Evolutionary conservation across 2,329 filamentous ascomycete genomes (phyloP).

Genomic region (Peltaster fructicola): DNA sequence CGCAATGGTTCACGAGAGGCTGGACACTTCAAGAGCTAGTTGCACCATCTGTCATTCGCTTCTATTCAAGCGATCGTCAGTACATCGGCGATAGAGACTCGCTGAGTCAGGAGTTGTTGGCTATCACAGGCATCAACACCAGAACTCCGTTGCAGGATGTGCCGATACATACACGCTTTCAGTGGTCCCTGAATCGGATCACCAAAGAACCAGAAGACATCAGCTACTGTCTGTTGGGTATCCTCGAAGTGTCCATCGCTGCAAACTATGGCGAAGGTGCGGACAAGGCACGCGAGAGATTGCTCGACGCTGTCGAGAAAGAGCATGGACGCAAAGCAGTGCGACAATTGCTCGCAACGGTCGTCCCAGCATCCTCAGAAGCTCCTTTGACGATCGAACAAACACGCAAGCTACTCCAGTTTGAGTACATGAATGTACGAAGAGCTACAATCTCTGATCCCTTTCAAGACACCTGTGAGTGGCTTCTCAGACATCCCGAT

Average conservation of each 20-base stretch:
- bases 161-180: too few relatives aligned
- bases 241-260: slow-evolving; percentile 5
- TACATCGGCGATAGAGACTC: background rate
- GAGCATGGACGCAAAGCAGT: too few relatives aligned
- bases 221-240: slow-evolving; percentile 5
- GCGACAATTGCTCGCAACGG: slow-evolving; percentile 6
- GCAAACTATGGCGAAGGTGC: slow-evolving; percentile 5
- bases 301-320: slow-evolving; percentile 2
- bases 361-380: slow-evolving; percentile 8
- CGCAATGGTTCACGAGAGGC: slow-evolving; percentile 7
- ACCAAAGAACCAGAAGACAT: slow-evolving; percentile 3
- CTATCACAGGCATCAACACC: background rate
- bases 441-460: slow-evolving; percentile 19
- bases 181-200: background rate
- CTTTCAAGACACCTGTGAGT: slow-evolving; percentile 23
- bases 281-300: slow-evolving; percentile 2
- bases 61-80: background rate
- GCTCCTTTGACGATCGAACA: too few relatives aligned
- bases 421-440: slow-evolving; percentile 18
- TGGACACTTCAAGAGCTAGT: slow-evolving; percentile 7
- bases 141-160: too few relatives aligned
- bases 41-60: slow-evolving; percentile 3
- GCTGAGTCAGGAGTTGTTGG: background rate
- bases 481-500: slow-evolving; percentile 20
- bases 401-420: too few relatives aligned